These are phyloP conservation scores for Paramyrothecium roridum DNA, from an alignment of 2,329 filamentous ascomycete species.

Conservation along the genomic window DNA sequence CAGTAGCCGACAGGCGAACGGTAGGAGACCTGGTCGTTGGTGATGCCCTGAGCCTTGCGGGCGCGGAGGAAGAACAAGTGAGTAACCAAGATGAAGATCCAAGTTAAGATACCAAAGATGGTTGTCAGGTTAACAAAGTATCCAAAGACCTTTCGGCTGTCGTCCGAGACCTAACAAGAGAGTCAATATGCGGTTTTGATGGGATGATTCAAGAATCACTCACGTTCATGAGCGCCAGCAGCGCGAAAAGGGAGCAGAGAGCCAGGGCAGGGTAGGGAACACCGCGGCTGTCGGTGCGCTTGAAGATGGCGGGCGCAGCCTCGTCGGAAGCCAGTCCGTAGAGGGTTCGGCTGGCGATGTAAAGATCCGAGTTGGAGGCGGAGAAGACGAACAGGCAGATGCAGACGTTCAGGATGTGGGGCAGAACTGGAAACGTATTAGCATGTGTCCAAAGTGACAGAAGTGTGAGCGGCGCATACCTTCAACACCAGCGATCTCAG, in stretches of 20 bases:
- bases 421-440: conserved; percentile 35
- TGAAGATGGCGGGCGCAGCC: conserved; percentile 67
- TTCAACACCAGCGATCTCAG: conserved; percentile 60
- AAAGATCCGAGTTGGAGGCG: conserved; percentile 73
- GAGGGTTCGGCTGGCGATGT: conserved; percentile 67
- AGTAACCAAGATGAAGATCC: conserved; percentile 63
- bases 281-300: conserved; percentile 64
- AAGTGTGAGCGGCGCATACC: too few relatives aligned
- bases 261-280: conserved; percentile 64
- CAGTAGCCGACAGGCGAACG: conserved; percentile 66
- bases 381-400: conserved; percentile 73
- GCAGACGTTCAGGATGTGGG: conserved; percentile 67
- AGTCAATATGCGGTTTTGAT: too few relatives aligned
- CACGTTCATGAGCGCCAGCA: conserved; percentile 64
- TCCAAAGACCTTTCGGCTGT: conserved; percentile 51
- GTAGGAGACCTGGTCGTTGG: conserved; percentile 54
- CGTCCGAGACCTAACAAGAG: conserved; percentile 35
- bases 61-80: conserved; percentile 64
- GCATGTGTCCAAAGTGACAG: too few relatives aligned
- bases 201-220: too few relatives aligned
- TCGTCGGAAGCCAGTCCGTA: conserved; percentile 68
- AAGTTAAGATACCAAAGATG: conserved; percentile 44
- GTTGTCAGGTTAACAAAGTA: conserved; percentile 60
- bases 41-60: conserved; percentile 55
- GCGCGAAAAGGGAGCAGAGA: conserved; percentile 56